Evolutionary conservation across 345 rosid species (phyloP), one percentile per base, ranked within the genome.

Genomic region (Punica granatum): DNA sequence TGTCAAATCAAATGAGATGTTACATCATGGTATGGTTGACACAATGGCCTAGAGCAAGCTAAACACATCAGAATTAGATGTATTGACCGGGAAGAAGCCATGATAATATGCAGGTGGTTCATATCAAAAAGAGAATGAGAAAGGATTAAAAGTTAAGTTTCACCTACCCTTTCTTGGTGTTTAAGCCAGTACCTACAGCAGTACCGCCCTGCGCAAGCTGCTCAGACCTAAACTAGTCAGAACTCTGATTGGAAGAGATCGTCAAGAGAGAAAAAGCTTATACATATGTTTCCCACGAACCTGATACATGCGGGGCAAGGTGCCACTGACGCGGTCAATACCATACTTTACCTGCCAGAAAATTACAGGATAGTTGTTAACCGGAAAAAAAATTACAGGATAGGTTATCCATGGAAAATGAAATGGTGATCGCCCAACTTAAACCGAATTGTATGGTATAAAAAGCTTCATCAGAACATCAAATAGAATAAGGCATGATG

Each of bases 151-250:
- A 36, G 37, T 35, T 53, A 60, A 46, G 69, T 68, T 71, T 69
- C 60, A 64, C 83, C 66, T 82, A 94, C 99, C 99, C 97, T 80
- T 79, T 94, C 84, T 85, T 94, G 43, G 97, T 91, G 83, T 94
- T 94, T 75, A 94, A 76, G 78, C 97, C 99, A 26, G 99, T 94
- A 51, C 99, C 99, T 36, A 94, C 99, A 60, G 99, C 99, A 77
- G 99, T 94, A 73, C 97, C 97, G 75, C 99, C 99, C 77, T 94
- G 99, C 68, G 99, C 99, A 77, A 93, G 92, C 99, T 94, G 86
- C 74, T 42, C 74, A 80, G 76, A 79, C 64, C 74, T 66, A 56
- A 58, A 65, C 58, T 67, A 64, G 72, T 90, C 76, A 89, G 79
- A 74, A 73, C 39, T 59, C 58, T 51, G 43, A 62, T 56, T 26